Percentiles rank a stretch among this genome's conserved stretches.
Evolutionary conservation across 768 basidiomycete species (phyloP).

Genomic region (Aureoboletus auriporus): DNA sequence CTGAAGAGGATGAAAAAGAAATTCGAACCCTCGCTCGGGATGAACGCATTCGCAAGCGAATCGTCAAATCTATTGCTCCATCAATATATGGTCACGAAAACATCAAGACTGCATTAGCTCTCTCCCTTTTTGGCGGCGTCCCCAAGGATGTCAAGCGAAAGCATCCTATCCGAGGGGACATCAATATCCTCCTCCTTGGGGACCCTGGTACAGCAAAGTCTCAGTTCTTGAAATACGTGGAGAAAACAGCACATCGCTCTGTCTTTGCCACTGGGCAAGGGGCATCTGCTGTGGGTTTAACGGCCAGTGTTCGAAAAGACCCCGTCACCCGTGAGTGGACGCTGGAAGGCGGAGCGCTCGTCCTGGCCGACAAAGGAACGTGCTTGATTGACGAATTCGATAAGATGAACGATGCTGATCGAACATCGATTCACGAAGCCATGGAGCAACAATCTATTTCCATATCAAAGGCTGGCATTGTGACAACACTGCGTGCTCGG

Average conservation of each 20-base stretch:
- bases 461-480: slow-evolving; percentile 97
- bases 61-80: slow-evolving; percentile 97
- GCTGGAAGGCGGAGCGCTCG: slow-evolving; percentile 94
- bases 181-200: slow-evolving; percentile 92
- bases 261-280: slow-evolving; percentile 99
- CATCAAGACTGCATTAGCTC: slow-evolving; percentile 95
- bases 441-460: slow-evolving; percentile 99
- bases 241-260: slow-evolving; percentile 96
- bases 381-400: slow-evolving; percentile 99
- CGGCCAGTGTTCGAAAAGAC: slow-evolving; percentile 98
- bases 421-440: slow-evolving; percentile 98
- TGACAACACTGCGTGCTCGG: slow-evolving; percentile 95
- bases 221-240: slow-evolving; percentile 97
- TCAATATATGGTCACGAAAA: slow-evolving; percentile 99
- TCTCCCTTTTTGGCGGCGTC: slow-evolving; percentile 93
- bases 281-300: slow-evolving; percentile 96
- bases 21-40: slow-evolving; percentile 86
- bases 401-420: slow-evolving; percentile 99
- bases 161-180: slow-evolving; percentile 94
- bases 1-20: slow-evolving; percentile 93
- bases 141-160: slow-evolving; percentile 96
- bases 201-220: slow-evolving; percentile 99
- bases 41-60: slow-evolving; percentile 93
- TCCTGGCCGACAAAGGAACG: slow-evolving; percentile 97
- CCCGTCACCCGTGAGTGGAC: slow-evolving; percentile 98